Conservation (phyloP, 2,329 filamentous ascomycete species). For the Aureobasidium pullulans region DNA sequence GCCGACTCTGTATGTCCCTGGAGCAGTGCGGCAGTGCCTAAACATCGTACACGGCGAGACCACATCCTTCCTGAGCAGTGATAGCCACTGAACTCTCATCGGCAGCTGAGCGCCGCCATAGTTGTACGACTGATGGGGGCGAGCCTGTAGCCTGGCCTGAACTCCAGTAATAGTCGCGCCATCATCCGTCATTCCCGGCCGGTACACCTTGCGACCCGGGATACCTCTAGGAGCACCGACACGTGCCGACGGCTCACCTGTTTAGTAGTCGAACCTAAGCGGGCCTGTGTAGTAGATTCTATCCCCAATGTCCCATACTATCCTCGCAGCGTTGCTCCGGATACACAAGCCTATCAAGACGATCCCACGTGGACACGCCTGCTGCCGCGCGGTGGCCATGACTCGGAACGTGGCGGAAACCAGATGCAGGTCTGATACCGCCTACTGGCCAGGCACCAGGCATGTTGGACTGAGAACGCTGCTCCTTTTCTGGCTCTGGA, state of each 20-base stretch:
- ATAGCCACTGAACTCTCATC: too few species aligned
- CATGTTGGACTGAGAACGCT: neutral
- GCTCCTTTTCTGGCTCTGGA: neutral
- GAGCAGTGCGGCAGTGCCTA: too few species aligned
- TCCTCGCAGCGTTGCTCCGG: neutral
- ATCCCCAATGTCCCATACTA: constrained; percentile 3
- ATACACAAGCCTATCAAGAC: neutral
- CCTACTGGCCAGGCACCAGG: neutral
- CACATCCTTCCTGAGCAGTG: too few species aligned
- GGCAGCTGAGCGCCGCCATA: neutral
- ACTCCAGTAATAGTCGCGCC: neutral
- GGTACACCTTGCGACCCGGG: neutral
- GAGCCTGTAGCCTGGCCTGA: neutral
- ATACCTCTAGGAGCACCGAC: neutral
- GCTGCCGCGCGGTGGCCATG: neutral
- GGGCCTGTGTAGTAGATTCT: constrained; percentile 1
- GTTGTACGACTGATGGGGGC: neutral
- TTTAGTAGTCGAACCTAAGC: neutral
- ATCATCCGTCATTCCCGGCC: neutral
- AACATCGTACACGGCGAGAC: too few species aligned
- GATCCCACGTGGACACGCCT: neutral
- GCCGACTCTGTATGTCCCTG: too few species aligned
- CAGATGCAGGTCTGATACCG: neutral
- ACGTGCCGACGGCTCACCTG: neutral
- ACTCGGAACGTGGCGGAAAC: neutral